Evolutionary conservation across 2,329 filamentous ascomycete species (phyloP).

Genomic region (Spiromastix sp.): DNA sequence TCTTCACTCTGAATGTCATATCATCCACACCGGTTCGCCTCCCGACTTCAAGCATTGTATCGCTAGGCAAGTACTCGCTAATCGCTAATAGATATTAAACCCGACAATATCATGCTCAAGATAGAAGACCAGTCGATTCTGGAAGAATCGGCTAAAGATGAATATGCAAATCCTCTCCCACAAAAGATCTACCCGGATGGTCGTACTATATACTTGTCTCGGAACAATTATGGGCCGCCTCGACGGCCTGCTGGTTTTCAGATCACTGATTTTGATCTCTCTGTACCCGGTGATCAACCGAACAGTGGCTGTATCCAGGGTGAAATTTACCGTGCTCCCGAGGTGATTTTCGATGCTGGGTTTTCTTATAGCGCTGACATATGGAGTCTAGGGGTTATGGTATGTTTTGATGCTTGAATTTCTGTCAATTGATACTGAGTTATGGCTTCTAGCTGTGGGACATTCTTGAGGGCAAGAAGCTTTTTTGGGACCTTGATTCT

Average conservation of each 20-base stretch:
- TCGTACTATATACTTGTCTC: conserved; percentile 24
- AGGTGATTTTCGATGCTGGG: conserved; percentile 24
- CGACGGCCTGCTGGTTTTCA: conserved; percentile 15
- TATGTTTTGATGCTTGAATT: conserved; percentile 12
- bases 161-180: conserved; percentile 20
- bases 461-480: conserved; percentile 19
- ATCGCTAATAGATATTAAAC: conserved; percentile 27
- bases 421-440: conserved; percentile 16
- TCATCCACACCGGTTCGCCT: conserved; percentile 33
- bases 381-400: conserved; percentile 28
- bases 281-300: conserved; percentile 21
- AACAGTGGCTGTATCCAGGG: conserved; percentile 36
- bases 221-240: conserved; percentile 20
- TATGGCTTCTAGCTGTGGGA: conserved; percentile 24
- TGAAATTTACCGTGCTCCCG: conserved; percentile 26
- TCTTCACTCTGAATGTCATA: conserved; percentile 31
- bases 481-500: conserved; percentile 19
- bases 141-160: conserved; percentile 16
- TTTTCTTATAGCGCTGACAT: conserved; percentile 29
- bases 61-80: conserved; percentile 27
- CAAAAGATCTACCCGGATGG: conserved; percentile 19
- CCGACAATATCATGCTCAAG: conserved; percentile 32
- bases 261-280: conserved; percentile 26
- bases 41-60: conserved; percentile 32
- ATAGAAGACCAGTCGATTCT: conserved; percentile 19